phyloP scores from a whole-genome alignment of 257 asterid genomes.

The Penstemon davidsonii region DNA sequence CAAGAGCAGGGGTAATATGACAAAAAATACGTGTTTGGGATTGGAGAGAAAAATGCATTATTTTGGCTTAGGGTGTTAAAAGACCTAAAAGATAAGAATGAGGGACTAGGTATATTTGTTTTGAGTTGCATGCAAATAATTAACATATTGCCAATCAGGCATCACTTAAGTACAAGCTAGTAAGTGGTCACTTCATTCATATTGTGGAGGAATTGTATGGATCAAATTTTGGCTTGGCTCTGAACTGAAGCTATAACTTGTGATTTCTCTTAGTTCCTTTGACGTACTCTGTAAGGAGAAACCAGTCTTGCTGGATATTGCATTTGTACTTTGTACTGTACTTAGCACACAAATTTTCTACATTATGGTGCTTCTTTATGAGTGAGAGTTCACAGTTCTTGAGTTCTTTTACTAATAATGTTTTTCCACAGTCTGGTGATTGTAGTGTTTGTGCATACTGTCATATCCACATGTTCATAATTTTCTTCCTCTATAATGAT shows the following conservation, averaged over 20 bases:
- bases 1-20: no score
- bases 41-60: no score
- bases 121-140: conserved; percentile 2
- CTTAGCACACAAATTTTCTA: conserved; percentile 1
- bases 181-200: conserved; percentile 13
- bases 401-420: conserved; percentile 1
- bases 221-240: neutral
- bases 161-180: conserved; percentile 12
- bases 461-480: neutral
- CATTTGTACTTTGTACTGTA: neutral
- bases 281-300: neutral
- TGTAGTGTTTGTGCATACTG: neutral
- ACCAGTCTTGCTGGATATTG: neutral
- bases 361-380: conserved; percentile 12
- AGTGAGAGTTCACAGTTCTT: neutral
- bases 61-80: no score
- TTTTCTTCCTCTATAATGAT: neutral
- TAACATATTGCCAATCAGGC: neutral
- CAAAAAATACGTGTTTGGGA: no score
- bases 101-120: no score
- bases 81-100: no score
- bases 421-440: neutral
- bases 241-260: neutral
- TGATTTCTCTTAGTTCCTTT: neutral
- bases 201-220: neutral